These are phyloP conservation scores for Hyphodiscus sp. DNA, from an alignment of 2,329 filamentous ascomycete species.

Conservation along the genomic window DNA sequence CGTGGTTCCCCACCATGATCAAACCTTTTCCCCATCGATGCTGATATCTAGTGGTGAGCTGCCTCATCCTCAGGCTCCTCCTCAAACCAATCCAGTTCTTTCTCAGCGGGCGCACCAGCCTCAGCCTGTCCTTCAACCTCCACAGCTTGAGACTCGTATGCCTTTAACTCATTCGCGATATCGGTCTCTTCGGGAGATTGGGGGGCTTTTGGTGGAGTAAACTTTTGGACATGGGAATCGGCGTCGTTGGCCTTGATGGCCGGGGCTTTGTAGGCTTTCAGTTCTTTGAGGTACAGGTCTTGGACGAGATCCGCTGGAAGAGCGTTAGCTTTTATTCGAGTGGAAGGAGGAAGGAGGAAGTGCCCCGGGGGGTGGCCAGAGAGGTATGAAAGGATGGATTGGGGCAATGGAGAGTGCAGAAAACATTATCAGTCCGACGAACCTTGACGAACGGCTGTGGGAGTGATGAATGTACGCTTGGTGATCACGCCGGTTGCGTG, in stretches of 20 bases:
- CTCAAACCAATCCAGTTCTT: conserved; percentile 70
- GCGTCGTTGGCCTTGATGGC: conserved; percentile 79
- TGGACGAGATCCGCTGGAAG: conserved; percentile 86
- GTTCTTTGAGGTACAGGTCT: conserved; percentile 93
- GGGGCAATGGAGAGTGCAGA: not conserved
- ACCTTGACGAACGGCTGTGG: conserved; percentile 31
- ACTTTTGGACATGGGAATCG: conserved; percentile 86
- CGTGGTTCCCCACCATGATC: conserved; percentile 2
- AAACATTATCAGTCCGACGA: conserved; percentile 9
- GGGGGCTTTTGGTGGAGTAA: conserved; percentile 72
- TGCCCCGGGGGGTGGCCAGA: no score
- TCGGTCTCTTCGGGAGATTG: conserved; percentile 89
- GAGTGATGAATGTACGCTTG: conserved; percentile 31
- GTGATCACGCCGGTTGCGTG: conserved; percentile 25
- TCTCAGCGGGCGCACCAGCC: conserved; percentile 52
- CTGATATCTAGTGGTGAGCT: conserved; percentile 23
- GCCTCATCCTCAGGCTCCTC: conserved; percentile 56
- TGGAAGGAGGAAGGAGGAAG: not conserved
- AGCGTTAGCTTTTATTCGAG: conserved; percentile 14
- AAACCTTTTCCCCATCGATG: not conserved
- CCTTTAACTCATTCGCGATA: conserved; percentile 83
- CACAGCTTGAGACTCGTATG: conserved; percentile 89
- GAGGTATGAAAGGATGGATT: not conserved
- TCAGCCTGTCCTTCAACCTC: conserved; percentile 86
- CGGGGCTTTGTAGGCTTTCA: conserved; percentile 89